Evolutionary conservation across 2,329 filamentous ascomycete species (phyloP), one percentile per base, ranked within the genome.

Genomic region (Pyrenochaeta sp.): DNA sequence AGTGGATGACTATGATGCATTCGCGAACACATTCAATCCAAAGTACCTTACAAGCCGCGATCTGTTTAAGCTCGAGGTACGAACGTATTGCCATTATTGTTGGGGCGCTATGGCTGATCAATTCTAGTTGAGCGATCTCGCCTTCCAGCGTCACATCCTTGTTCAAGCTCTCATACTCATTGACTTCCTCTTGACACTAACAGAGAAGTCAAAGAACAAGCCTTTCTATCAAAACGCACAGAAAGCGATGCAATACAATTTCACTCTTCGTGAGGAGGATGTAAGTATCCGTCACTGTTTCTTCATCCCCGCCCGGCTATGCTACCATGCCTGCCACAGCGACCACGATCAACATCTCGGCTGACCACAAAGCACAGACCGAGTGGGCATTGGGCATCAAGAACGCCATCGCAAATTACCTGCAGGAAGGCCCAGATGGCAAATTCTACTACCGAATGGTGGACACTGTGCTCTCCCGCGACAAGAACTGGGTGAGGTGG

Each of bases 401-500:
- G 73, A 85, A 85, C 37, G 83, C 84, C 6, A 96, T 98, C 69
- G 90, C 91, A 58, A 87, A 88, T 57, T 97, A 97, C 77, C 85
- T 99, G 55, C 90, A 91, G 72, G 85, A 89, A 68, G 91, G 91
- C 22, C 80, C 84, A 42, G 93, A 96, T 71, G 95, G 95, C 30
- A 91, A 92, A 63, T 96, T 96, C 78, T 99, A 98, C 78, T 91
- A 93, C 78, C 90, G 95, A 39, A 96, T 98, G 87, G 93, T 99
- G 32, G 94, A 98, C 76, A 98, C 93, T 12, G 94, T 99, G 32
- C 86, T 99, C 30, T 92, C 92, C 25, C 86, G 95, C 62, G 95
- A 99, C 78, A 98, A 97, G 82, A 97, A 98, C 74, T 99, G 96
- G 96, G 93, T 96, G 44, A 90, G 93, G 62, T 99, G 95, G 95